Evolutionary conservation across 2,329 filamentous ascomycete species (phyloP), one percentile per base, ranked within the genome.

Genomic region (Ophidiomyces ophidiicola): DNA sequence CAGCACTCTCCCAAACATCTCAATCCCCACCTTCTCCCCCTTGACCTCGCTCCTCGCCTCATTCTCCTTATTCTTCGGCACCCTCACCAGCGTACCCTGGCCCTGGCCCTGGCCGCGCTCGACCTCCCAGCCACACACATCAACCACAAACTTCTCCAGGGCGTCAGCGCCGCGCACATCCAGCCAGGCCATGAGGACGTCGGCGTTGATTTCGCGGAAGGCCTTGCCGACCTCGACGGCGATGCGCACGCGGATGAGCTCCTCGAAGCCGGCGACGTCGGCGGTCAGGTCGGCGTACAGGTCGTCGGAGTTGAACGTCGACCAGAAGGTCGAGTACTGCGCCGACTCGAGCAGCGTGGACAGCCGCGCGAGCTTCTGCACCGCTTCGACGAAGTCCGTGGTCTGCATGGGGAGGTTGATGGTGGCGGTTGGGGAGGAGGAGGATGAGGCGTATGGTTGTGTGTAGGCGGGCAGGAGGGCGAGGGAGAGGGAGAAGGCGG

Each of bases 1-100:
- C 47, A 94, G 76, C 46, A 93, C 78, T 50, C 84, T 55, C 17
- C 63, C 63, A 48, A 68, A 68, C 62, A 64, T 63, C 32, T 68
- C 64, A 29, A 67, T 53, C 12, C 58, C 63, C n/a, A 98, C 90
- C 49, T 90, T 87, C 71, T 98, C 90, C 53, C 87, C 76, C 55
- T 94, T 92, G 61, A 94, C 82, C 28, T 86, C 81, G 63, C 90
- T 90, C 71, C 92, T 85, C 31, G 86, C 90, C 74, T 96, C 88
- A 61, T 94, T 94, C 66, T 98, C 90, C 57, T 90, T 83, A 69
- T 98, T 98, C 55, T 80, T 70, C 41, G 90, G 90, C 41, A 98
- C 75, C 60, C 76, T 75, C 47, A 94, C 78, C 30, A 67, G 56
- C n/a, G 48, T 45, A 15, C 48, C 45, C 24, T 46, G 43, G 5